Conservation (phyloP, 768 basidiomycete genomes). For the Amanita molliuscula region DNA sequence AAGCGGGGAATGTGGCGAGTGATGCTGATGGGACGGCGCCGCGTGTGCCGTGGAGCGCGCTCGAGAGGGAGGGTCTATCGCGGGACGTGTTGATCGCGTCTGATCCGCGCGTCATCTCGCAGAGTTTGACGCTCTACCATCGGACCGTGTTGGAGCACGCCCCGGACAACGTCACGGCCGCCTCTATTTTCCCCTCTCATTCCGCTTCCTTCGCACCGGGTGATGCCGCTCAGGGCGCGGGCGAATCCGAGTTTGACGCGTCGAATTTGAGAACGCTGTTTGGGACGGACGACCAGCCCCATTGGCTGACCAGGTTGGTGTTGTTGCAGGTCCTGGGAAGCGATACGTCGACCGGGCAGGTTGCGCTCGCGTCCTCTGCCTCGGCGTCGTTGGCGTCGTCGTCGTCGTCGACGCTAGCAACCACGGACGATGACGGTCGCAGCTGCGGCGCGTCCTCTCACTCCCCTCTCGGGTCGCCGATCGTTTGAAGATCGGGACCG, state of each 20-base stretch:
- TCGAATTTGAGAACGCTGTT: constrained; percentile 31
- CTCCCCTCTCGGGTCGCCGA: constrained; percentile 20
- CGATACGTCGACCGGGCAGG: constrained; percentile 31
- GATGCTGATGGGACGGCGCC: constrained; percentile 4
- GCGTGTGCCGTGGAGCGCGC: constrained; percentile 35
- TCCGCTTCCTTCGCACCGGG: constrained; percentile 10
- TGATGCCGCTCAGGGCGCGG: constrained; percentile 6
- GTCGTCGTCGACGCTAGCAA: too few species aligned
- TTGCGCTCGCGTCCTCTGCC: neutral
- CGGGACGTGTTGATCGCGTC: constrained; percentile 52
- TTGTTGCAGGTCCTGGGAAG: constrained; percentile 60
- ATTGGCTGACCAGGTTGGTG: constrained; percentile 74
- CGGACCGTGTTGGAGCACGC: constrained; percentile 37
- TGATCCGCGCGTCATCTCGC: constrained; percentile 52
- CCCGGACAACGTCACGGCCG: constrained; percentile 42
- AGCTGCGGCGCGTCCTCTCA: neutral
- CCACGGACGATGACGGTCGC: too few species aligned
- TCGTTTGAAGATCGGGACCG: constrained; percentile 21
- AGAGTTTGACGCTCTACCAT: constrained; percentile 56
- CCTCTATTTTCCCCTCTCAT: constrained; percentile 24
- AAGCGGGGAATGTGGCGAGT: constrained; percentile 15
- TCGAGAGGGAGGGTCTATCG: constrained; percentile 60
- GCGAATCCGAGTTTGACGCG: constrained; percentile 9
- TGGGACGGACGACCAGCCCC: constrained; percentile 60
- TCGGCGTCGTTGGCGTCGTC: neutral